These are phyloP conservation scores for Nitzschia putrida DNA, from an alignment of 108 stramenopile genomes.

Conservation along the genomic window DNA sequence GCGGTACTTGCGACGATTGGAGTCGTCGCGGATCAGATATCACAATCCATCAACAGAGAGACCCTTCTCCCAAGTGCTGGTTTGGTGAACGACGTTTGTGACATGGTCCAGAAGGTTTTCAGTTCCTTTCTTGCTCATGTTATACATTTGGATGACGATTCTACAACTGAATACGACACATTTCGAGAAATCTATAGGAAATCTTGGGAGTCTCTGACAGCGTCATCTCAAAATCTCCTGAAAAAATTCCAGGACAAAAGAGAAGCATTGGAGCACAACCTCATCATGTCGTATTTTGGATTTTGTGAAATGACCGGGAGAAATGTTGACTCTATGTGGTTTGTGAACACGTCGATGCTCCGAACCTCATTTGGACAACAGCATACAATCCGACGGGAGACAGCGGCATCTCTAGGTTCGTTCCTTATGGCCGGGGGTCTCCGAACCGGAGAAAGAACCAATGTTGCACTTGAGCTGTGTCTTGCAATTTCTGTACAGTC, in stretches of 20 bases:
- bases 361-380: conserved; percentile 6
- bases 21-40: background rate
- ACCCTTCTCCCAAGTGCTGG: background rate
- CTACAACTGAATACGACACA: background rate
- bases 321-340: no score
- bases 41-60: background rate
- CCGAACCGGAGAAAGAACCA: background rate
- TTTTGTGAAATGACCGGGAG: background rate
- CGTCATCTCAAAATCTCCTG: conserved; percentile 5
- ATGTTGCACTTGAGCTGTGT: conserved; percentile 23
- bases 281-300: conserved; percentile 21
- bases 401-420: background rate
- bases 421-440: background rate
- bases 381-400: background rate
- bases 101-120: conserved; percentile 10
- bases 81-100: conserved; percentile 6
- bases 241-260: background rate
- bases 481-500: conserved; percentile 22
- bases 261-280: conserved; percentile 4
- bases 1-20: conserved; percentile 22
- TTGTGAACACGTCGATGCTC: no score
- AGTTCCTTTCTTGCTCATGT: background rate
- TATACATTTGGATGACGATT: background rate
- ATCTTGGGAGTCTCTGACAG: conserved; percentile 20
- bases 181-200: conserved; percentile 7